Base-by-base conservation (phyloP, 1,284 basidiomycete species). In the Cutaneotrichosporon cavernicola region DNA sequence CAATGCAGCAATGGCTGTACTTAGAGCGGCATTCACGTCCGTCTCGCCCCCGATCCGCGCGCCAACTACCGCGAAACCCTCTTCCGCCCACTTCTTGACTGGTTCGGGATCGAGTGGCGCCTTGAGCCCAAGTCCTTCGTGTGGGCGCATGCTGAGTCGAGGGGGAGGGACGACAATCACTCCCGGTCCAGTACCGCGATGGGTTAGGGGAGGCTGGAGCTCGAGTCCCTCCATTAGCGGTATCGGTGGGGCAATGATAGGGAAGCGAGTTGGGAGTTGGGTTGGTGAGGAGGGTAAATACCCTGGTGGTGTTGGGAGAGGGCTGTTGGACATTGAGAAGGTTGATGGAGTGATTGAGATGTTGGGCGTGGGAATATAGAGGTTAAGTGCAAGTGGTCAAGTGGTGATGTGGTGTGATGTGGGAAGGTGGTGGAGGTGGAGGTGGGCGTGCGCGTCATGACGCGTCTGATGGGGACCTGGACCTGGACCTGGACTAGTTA, bases 11-110 rank as follows among this genome's bases (percentile, higher is more conserved):
- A 69, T 43, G 3, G 63, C 65, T 5, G 60, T 58, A 1, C 43
- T 47, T 6, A 69, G 50, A 2, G 63, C 63, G 21, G 56, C 65
- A 9, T 52, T 56, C 14, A 65, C 53, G 40, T 69, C 67, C 47
- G 67, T 65, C 21, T 60, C 53, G 2, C 55, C 57, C 13, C 43
- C 34, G 22, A 68, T 53, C 32, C 60, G 59, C 1, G 58, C 58
- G 32, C 65, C 63, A 32, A 65, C 68, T 22, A 69, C 68, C 13
- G 60, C 56, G 31, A 50, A 69, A 5, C 68, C 68, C 32, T 69
- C 68, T 63, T 69, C 68, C 21, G 68, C 65, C 68, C 68, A 69
- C 56, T 69, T 69, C 36, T 56, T 56, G 5, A 66, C 65, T 1
- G 68, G 68, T 22, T 69, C 68, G 10, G 68, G 68, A 31, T 69